phyloP scores from a whole-genome alignment of 2,329 filamentous ascomycete species.

The Hyphodiscus sp. region DNA sequence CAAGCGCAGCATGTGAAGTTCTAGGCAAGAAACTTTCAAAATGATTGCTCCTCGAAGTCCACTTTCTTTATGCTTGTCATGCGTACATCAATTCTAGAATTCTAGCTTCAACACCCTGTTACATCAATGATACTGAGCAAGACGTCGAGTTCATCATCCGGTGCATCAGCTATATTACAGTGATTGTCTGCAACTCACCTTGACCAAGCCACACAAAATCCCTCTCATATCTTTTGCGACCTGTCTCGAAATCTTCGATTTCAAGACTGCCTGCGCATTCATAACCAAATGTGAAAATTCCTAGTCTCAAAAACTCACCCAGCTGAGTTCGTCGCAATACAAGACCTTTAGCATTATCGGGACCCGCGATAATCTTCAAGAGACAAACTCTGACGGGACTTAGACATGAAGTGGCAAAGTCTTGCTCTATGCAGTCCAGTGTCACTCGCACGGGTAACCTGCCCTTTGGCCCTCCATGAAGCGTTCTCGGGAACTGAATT shows the following conservation, averaged over 20 bases:
- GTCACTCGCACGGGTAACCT: neutral
- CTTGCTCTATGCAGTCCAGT: neutral
- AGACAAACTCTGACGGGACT: neutral
- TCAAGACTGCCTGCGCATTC: no score
- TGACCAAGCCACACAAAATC: neutral
- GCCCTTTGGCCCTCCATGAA: neutral
- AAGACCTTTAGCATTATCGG: neutral
- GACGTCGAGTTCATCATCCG: no score
- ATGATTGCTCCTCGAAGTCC: no score
- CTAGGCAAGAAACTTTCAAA: no score
- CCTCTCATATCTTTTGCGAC: neutral
- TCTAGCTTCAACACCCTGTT: no score
- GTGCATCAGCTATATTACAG: neutral
- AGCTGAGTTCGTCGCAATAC: neutral
- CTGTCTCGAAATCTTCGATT: neutral
- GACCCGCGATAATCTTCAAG: neutral
- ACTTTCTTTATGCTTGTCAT: no score
- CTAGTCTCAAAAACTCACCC: neutral
- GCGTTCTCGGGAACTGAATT: neutral
- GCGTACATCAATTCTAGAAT: no score
- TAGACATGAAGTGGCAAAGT: neutral
- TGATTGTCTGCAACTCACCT: neutral
- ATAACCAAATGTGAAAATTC: neutral
- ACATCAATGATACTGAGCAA: no score
- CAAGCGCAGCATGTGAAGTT: no score